Evolutionary conservation across 257 asterid genomes (phyloP).

Genomic region (Osmanthus fragrans): DNA sequence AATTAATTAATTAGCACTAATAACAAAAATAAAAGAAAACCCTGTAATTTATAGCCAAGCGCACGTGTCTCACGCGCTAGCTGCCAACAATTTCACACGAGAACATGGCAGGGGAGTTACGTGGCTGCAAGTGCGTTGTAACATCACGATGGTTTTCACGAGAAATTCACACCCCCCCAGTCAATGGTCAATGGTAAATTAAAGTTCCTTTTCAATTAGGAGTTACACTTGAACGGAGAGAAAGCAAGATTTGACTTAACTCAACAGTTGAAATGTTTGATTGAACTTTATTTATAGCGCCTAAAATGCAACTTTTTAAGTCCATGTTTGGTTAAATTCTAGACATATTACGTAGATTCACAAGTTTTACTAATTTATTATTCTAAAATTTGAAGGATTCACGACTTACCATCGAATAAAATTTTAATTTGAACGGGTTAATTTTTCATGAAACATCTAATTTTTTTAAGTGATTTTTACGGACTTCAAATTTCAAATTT

Average conservation of each 20-base stretch:
- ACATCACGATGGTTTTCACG: slow-evolving; percentile 29
- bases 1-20: background rate
- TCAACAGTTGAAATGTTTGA: slow-evolving; percentile 14
- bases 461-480: no score
- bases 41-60: no score
- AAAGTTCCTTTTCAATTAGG: slow-evolving; percentile 40
- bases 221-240: slow-evolving; percentile 35
- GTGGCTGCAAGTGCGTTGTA: slow-evolving; percentile 29
- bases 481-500: no score
- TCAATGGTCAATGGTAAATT: slow-evolving; percentile 47
- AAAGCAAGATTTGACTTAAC: slow-evolving; percentile 44
- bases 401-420: no score
- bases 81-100: background rate
- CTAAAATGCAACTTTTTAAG: background rate
- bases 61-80: background rate
- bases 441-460: no score
- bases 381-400: no score
- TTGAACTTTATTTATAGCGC: no score
- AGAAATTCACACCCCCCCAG: slow-evolving; percentile 38
- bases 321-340: slow-evolving; percentile 27
- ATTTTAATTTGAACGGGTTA: no score
- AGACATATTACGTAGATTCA: no score
- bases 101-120: slow-evolving; percentile 13
- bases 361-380: no score
- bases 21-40: no score